phyloP scores from a whole-genome alignment of 306 rosid genomes.

The Phaseolus lunatus region DNA sequence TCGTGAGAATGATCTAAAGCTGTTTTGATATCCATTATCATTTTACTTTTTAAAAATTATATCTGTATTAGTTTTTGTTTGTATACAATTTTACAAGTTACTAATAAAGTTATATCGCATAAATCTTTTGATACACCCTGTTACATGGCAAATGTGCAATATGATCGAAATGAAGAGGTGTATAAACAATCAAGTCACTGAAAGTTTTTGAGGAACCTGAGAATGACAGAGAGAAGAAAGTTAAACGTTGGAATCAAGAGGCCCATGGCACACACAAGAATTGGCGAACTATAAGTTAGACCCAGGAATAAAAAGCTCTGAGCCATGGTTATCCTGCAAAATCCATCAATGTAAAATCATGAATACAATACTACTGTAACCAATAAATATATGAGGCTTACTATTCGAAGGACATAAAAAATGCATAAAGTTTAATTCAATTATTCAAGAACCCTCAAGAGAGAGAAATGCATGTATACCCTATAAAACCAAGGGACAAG shows the following conservation, averaged over 20 bases:
- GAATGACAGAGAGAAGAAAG: constrained; percentile 60
- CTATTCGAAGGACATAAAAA: background rate
- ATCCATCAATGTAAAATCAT: constrained; percentile 20
- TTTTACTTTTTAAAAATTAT: background rate
- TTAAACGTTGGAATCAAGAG: constrained; percentile 69
- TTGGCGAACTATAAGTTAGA: constrained; percentile 77
- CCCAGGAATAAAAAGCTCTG: constrained; percentile 72
- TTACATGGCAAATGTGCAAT: background rate
- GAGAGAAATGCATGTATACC: constrained; percentile 46
- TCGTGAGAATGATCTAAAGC: background rate
- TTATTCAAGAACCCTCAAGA: background rate
- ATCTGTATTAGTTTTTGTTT: background rate
- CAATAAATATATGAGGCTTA: no score
- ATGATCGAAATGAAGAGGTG: background rate
- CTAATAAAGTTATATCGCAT: background rate
- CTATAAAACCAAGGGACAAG: constrained; percentile 76
- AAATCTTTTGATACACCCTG: background rate
- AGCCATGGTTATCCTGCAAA: constrained; percentile 69
- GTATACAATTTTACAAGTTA: background rate
- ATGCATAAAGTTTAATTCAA: background rate
- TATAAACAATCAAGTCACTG: background rate
- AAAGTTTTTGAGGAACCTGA: constrained; percentile 54
- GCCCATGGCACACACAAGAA: constrained; percentile 79
- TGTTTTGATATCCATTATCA: background rate
- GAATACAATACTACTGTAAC: background rate